Evolutionary conservation across 352 stramenopile genomes (phyloP), one percentile per base, ranked within the genome.

Genomic region (Phytopythium sindhum): DNA sequence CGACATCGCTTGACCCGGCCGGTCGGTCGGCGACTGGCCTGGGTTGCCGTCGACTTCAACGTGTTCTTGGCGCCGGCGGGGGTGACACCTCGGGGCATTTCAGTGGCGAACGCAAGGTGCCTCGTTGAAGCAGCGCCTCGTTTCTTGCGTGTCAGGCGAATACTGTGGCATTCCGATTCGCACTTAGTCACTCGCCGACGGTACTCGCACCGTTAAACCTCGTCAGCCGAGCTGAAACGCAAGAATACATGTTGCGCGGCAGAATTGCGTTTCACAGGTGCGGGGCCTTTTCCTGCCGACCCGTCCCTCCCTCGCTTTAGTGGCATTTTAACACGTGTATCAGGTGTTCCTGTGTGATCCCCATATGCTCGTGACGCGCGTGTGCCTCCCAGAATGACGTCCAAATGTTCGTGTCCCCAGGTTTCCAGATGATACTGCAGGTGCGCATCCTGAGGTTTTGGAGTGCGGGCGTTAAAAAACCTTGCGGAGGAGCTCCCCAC

Each of bases 101-200:
- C 62, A 39, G 56, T 48, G 37, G 39, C 53, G 57, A 42, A 69
- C 60, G 65, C 60, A 67, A 71, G 51, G 56, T 72, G 24, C 31
- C 51, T 57, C 31, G 54, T 60, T 60, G 54, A 60, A 60, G 31
- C 26, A 19, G 39, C 15, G 37, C 15, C 19, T 12, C 54, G 21
- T 35, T 57, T 21, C 54, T 64, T 74, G 68, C 68, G 68, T 63
- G 45, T 74, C 68, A 53, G n/a, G 4, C 48, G 68, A 73, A 64
- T 63, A 61, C 62, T 48, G 35, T 44, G 47, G 14, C 37, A 15
- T n/a, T 59, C 28, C 17, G 9, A 64, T 26, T 69, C 67, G 67
- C 24, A 73, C 67, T 73, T 73, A 56, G 44, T n/a, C 37, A 8
- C 2, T 5, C 10, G 23, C 31, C 7, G 17, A 61, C 65, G 61